A percentile compares a stretch with the other conserved stretches of the same genome.
These are phyloP conservation scores for Ustilago sp. DNA, from an alignment of 1,284 basidiomycete species.

Conservation along the genomic window DNA sequence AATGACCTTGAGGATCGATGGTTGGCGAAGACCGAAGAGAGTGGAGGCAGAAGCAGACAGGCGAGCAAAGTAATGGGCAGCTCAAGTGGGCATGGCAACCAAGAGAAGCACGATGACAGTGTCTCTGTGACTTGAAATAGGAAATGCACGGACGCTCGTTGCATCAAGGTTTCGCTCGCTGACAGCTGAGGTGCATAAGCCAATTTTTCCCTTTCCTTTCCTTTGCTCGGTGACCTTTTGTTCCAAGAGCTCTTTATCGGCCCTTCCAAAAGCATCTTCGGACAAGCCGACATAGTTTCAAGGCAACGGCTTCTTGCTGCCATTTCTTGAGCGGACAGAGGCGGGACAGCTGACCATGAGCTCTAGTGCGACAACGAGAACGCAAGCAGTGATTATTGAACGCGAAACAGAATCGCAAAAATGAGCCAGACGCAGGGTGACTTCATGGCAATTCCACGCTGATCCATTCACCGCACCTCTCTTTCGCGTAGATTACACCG, in stretches of 20 bases:
- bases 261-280: too few relatives aligned
- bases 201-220: neutral
- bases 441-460: slow-evolving; percentile 6
- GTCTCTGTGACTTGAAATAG: neutral
- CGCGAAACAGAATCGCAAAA: slow-evolving; percentile 5
- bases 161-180: slow-evolving; percentile 10
- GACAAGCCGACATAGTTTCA: too few relatives aligned
- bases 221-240: neutral
- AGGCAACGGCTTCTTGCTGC: too few relatives aligned
- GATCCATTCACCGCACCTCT: neutral
- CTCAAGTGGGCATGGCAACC: slow-evolving; percentile 11
- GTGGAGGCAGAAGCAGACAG: neutral
- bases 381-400: neutral
- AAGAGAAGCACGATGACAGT: slow-evolving; percentile 3
- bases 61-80: neutral
- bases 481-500: slow-evolving; percentile 1
- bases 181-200: slow-evolving; percentile 19
- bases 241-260: neutral
- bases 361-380: neutral
- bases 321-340: neutral
- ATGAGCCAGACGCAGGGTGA: slow-evolving; percentile 14
- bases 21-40: neutral
- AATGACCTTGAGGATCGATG: neutral
- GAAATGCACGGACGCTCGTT: slow-evolving; percentile 1
- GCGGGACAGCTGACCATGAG: neutral